Evolutionary conservation across 257 asterid species (phyloP).

Genomic region (Solanum etuberosum): DNA sequence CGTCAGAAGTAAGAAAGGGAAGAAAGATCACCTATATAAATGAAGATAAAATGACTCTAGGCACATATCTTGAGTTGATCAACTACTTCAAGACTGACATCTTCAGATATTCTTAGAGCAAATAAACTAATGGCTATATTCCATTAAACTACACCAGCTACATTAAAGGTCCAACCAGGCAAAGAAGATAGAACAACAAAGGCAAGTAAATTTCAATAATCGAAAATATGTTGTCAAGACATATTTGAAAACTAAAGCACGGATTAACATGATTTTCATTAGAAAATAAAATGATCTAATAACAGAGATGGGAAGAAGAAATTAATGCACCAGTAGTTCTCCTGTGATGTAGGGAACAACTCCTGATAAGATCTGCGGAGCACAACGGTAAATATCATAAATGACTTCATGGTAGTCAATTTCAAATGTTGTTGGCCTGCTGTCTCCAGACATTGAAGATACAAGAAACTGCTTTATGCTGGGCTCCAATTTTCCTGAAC

Average conservation of each 20-base stretch:
- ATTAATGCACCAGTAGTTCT: slow-evolving; percentile 76
- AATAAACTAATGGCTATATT: background rate
- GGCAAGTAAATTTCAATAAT: background rate
- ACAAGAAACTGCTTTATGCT: slow-evolving; percentile 71
- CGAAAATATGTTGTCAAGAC: background rate
- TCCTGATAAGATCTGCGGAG: slow-evolving; percentile 82
- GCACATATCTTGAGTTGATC: background rate
- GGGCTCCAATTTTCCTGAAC: slow-evolving; percentile 85
- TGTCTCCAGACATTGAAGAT: slow-evolving; percentile 86
- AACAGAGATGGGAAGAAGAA: slow-evolving; percentile 9
- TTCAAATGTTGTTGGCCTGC: slow-evolving; percentile 40
- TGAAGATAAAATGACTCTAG: background rate
- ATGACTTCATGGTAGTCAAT: slow-evolving; percentile 65
- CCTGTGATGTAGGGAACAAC: slow-evolving; percentile 92
- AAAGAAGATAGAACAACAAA: background rate
- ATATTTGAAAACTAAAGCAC: background rate
- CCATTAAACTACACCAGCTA: background rate
- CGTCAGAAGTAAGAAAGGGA: background rate
- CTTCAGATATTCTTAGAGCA: background rate
- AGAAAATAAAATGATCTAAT: background rate
- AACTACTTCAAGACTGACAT: background rate
- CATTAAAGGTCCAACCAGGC: background rate
- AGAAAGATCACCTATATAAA: background rate
- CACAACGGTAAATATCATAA: slow-evolving; percentile 62
- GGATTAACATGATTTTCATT: background rate